Evolutionary conservation across 345 rosid genomes (phyloP).

Genomic region (Laguncularia racemosa): DNA sequence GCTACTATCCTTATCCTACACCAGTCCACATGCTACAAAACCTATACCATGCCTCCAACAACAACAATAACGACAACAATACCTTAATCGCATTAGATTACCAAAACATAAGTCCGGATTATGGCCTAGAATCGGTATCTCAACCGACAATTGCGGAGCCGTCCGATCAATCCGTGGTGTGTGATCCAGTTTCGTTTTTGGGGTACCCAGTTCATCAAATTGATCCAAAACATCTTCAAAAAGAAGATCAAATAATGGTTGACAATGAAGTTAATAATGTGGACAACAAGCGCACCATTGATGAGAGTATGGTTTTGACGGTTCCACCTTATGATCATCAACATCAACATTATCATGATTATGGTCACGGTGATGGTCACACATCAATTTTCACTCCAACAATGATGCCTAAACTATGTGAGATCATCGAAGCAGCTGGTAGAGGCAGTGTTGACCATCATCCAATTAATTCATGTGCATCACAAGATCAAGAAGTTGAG

Average conservation of each 20-base stretch:
- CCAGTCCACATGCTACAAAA: too few relatives aligned
- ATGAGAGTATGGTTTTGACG: too few relatives aligned
- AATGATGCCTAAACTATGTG: conserved; percentile 50
- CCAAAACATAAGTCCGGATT: not conserved
- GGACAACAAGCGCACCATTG: not conserved
- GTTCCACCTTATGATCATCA: too few relatives aligned
- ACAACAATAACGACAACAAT: too few relatives aligned
- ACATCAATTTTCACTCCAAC: conserved; percentile 12
- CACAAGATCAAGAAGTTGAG: too few relatives aligned
- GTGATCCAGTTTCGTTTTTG: not conserved
- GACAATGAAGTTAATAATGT: conserved; percentile 4
- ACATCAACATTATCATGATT: not conserved
- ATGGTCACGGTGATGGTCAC: not conserved
- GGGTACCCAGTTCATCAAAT: conserved; percentile 3
- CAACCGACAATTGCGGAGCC: not conserved
- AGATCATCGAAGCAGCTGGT: conserved; percentile 10
- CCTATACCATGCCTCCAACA: too few relatives aligned
- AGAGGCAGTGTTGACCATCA: too few relatives aligned
- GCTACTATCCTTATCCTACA: too few relatives aligned
- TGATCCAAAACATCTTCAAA: conserved; percentile 1
- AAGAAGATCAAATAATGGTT: not conserved
- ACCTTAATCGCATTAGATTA: too few relatives aligned
- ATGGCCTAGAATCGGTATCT: not conserved
- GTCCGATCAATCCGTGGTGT: not conserved
- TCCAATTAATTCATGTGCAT: too few relatives aligned